Evolutionary conservation across 1,284 basidiomycete genomes (phyloP).

Genomic region (Anthracocystis panici-leucophaei): DNA sequence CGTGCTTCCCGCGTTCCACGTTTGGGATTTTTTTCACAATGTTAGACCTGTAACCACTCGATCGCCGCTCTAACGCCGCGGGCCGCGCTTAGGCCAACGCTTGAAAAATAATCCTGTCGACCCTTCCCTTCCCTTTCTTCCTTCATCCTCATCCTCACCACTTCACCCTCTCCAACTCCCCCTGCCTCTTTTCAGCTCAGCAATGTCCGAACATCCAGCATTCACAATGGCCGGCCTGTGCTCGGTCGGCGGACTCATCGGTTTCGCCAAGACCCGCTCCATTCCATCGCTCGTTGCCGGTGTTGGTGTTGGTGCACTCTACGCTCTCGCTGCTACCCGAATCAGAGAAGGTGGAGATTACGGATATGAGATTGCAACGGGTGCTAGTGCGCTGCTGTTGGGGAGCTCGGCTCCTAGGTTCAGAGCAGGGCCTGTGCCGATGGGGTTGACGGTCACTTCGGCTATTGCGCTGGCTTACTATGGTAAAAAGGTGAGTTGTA

Average conservation of each 20-base stretch:
- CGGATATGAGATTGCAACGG: slow-evolving; percentile 77
- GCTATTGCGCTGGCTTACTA: slow-evolving; percentile 79
- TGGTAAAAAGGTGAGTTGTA: slow-evolving; percentile 72
- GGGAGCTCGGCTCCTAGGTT: slow-evolving; percentile 82
- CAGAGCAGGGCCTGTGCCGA: slow-evolving; percentile 81
- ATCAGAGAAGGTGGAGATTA: slow-evolving; percentile 79
- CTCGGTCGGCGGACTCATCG: slow-evolving; percentile 77
- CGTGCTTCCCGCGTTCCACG: no score
- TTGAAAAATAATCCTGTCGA: not conserved
- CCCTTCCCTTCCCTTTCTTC: not conserved
- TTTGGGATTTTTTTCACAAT: no score
- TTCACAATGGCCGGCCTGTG: slow-evolving; percentile 83
- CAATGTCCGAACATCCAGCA: slow-evolving; percentile 83
- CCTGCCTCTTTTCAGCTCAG: not conserved
- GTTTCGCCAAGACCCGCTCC: slow-evolving; percentile 58
- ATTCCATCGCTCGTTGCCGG: slow-evolving; percentile 82
- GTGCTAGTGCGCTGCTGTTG: slow-evolving; percentile 81
- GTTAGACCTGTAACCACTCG: not conserved
- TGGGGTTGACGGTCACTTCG: slow-evolving; percentile 77
- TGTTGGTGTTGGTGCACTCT: slow-evolving; percentile 79
- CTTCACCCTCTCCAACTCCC: not conserved
- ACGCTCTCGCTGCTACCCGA: slow-evolving; percentile 67
- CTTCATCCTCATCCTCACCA: not conserved
- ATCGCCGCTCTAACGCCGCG: slow-evolving; percentile 24
- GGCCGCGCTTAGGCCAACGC: slow-evolving; percentile 19